Conservation (phyloP, 2,329 filamentous ascomycete genomes). For the Colletotrichum brevisporum region DNA sequence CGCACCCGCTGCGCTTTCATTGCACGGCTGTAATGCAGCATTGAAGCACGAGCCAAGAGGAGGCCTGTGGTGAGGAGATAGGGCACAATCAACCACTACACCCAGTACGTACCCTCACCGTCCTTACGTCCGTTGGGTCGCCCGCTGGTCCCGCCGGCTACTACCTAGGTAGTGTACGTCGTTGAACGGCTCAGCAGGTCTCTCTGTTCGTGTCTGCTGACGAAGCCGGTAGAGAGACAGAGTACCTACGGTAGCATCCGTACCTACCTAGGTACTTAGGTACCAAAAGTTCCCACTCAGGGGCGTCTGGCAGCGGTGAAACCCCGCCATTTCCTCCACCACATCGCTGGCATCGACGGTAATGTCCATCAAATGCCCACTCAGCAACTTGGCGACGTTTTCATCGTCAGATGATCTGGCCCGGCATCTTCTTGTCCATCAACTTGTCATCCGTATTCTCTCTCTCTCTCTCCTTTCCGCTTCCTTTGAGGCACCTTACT, state of each 20-base stretch:
- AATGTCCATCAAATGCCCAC: not conserved
- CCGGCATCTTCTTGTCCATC: no score
- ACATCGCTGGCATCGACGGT: not conserved
- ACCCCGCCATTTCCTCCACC: not conserved
- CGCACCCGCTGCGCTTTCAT: constrained; percentile 1
- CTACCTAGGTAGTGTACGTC: no score
- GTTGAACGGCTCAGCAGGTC: not conserved
- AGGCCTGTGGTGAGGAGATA: not conserved
- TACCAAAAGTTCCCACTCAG: no score
- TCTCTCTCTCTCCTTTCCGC: not conserved
- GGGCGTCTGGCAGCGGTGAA: constrained; percentile 12
- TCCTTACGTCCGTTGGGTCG: constrained; percentile 20
- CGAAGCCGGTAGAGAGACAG: not conserved
- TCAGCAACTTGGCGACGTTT: constrained; percentile 5
- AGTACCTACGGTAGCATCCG: no score
- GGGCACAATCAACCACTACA: no score
- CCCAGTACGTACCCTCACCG: constrained; percentile 14
- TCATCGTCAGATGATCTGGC: no score
- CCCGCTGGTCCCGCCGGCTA: not conserved
- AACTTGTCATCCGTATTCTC: no score
- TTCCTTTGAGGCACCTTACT: not conserved
- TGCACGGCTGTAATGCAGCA: not conserved
- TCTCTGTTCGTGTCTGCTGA: not conserved
- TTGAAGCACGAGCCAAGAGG: constrained; percentile 4
- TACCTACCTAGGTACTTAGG: no score